Evolutionary conservation across 2,329 filamentous ascomycete genomes (phyloP).

Genomic region (Shiraia sp.): DNA sequence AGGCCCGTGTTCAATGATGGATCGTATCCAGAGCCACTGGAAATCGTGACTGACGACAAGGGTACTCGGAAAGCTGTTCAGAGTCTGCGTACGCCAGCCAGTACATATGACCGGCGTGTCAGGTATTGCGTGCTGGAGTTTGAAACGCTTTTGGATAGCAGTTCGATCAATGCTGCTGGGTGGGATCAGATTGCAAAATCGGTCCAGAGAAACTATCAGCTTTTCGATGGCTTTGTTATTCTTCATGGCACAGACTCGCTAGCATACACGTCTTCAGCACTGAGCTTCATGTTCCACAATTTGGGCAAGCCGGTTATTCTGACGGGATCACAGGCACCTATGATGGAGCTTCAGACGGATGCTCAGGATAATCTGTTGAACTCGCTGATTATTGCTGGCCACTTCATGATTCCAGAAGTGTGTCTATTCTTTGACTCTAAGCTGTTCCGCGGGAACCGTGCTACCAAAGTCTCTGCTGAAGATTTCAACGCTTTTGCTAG

Average conservation of each 20-base stretch:
- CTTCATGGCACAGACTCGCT: conserved; percentile 90
- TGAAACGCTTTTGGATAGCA: conserved; percentile 81
- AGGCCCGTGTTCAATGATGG: conserved; percentile 85
- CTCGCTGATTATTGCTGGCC: conserved; percentile 85
- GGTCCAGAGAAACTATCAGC: conserved; percentile 82
- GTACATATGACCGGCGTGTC: conserved; percentile 78
- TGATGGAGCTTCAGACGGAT: conserved; percentile 88
- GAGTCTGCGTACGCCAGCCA: conserved; percentile 77
- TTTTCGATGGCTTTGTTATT: conserved; percentile 89
- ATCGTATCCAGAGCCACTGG: conserved; percentile 59
- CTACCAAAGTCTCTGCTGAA: conserved; percentile 84
- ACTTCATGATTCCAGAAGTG: conserved; percentile 91
- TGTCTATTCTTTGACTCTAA: conserved; percentile 93
- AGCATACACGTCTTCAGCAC: conserved; percentile 82
- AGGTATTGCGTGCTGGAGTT: conserved; percentile 87
- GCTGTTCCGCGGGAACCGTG: conserved; percentile 84
- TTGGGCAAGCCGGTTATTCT: conserved; percentile 89
- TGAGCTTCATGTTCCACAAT: conserved; percentile 92
- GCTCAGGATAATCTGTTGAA: conserved; percentile 88
- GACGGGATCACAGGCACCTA: conserved; percentile 72
- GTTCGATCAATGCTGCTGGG: conserved; percentile 81
- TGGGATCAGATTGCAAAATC: conserved; percentile 83
- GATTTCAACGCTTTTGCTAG: conserved; percentile 86
- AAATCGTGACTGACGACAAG: conserved; percentile 57
- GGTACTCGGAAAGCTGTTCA: conserved; percentile 59